phyloP scores from a whole-genome alignment of 441 rosid species.

The Syzygium malaccense region DNA sequence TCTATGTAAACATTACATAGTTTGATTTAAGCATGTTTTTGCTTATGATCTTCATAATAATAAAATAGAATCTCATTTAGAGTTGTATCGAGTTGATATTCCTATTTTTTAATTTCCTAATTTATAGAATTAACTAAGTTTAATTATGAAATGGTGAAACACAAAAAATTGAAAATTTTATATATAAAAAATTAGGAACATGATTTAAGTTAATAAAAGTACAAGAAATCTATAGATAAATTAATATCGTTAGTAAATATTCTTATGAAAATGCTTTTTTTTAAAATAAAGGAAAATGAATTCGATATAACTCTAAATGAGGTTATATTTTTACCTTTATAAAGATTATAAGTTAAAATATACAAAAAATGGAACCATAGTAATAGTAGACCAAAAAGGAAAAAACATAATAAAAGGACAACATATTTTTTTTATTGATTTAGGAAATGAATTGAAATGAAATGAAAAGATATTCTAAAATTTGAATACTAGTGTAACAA shows the following conservation, averaged over 20 bases:
- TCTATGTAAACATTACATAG: not conserved
- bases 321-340: not conserved
- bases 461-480: too few species aligned
- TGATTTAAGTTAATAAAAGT: too few species aligned
- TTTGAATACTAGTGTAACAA: not conserved
- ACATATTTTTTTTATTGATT: not conserved
- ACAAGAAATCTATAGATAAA: not conserved
- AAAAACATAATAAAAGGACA: too few species aligned
- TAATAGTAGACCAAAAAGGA: not conserved
- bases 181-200: not conserved
- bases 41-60: not conserved
- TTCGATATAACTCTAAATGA: not conserved
- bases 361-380: not conserved
- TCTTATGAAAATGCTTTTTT: too few species aligned
- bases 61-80: not conserved
- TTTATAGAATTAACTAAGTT: not conserved
- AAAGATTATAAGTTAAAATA: not conserved
- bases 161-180: too few species aligned
- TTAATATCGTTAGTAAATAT: too few species aligned
- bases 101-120: not conserved
- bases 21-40: not conserved
- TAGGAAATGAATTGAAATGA: not conserved
- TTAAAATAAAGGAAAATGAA: not conserved
- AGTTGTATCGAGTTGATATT: not conserved
- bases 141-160: not conserved